Percentiles rank a stretch among this genome's conserved stretches.
phyloP scores from a whole-genome alignment of 1,139 yeast genomes.

The Pichia sp. region DNA sequence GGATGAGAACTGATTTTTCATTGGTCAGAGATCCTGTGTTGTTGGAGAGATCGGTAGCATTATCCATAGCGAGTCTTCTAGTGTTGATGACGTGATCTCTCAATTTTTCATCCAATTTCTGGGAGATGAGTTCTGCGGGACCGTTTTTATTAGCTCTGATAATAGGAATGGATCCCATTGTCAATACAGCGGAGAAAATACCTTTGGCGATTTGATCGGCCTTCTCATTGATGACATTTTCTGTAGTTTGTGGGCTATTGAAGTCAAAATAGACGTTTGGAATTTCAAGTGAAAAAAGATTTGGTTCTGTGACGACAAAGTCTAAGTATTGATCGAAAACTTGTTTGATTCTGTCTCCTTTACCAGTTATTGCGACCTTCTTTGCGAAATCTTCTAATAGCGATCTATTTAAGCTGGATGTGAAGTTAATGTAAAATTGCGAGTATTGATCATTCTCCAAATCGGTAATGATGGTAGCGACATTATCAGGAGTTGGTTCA shows the following conservation, averaged over 20 bases:
- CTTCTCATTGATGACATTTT: constrained; percentile 60
- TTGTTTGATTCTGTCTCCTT: constrained; percentile 66
- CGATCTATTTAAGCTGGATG: constrained; percentile 69
- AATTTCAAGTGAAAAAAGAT: constrained; percentile 73
- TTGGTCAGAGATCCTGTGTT: constrained; percentile 19
- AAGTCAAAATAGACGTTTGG: constrained; percentile 59
- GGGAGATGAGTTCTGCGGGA: constrained; percentile 92
- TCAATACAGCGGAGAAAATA: constrained; percentile 68
- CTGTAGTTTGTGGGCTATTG: constrained; percentile 65
- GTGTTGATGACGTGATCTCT: constrained; percentile 81
- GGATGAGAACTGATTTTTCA: constrained; percentile 68
- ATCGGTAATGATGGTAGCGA: constrained; percentile 63
- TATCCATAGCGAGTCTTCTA: constrained; percentile 25
- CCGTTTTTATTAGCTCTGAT: constrained; percentile 90
- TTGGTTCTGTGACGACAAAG: constrained; percentile 88
- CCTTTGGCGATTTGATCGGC: constrained; percentile 76
- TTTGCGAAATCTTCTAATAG: constrained; percentile 85
- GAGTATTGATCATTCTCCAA: constrained; percentile 69
- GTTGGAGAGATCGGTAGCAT: not conserved
- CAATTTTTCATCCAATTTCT: constrained; percentile 71
- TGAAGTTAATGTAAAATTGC: constrained; percentile 75
- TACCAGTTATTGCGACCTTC: constrained; percentile 65
- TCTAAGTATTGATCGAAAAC: constrained; percentile 91
- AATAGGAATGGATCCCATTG: constrained; percentile 75
- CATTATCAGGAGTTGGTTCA: constrained; percentile 76